Evolutionary conservation across 495 filamentous ascomycete genomes (phyloP).

Genomic region (Articulospora tetracladia): DNA sequence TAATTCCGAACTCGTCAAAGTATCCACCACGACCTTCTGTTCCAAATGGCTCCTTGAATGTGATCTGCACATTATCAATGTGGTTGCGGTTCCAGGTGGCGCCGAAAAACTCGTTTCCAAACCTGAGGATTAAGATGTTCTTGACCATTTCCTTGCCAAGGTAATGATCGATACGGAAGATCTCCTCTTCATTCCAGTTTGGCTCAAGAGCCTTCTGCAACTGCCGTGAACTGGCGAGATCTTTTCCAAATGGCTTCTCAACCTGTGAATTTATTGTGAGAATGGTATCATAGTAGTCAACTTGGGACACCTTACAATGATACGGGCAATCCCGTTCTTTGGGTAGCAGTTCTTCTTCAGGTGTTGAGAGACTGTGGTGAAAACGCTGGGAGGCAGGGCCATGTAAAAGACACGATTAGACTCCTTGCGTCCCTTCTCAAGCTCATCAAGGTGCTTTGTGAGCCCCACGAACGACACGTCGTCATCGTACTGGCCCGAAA

Average conservation of each 20-base stretch:
- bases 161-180: slow-evolving; percentile 99
- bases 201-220: slow-evolving; percentile 93
- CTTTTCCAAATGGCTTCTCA: slow-evolving; percentile 99
- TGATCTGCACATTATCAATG: slow-evolving; percentile 98
- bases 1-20: slow-evolving; percentile 99
- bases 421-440: slow-evolving; percentile 79
- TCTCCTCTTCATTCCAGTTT: slow-evolving; percentile 98
- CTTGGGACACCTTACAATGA: slow-evolving; percentile 66
- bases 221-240: slow-evolving; percentile 88
- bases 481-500: slow-evolving; percentile 95
- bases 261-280: slow-evolving; percentile 49
- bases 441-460: slow-evolving; percentile 81
- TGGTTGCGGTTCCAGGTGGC: slow-evolving; percentile 99
- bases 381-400: slow-evolving; percentile 96
- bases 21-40: slow-evolving; percentile 99
- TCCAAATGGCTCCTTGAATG: slow-evolving; percentile 99
- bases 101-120: slow-evolving; percentile 98
- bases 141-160: slow-evolving; percentile 99
- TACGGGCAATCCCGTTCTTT: slow-evolving; percentile 77
- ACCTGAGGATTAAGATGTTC: slow-evolving; percentile 97
- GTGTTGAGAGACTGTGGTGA: slow-evolving; percentile 95
- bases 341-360: slow-evolving; percentile 97
- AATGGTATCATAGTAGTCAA: not conserved
- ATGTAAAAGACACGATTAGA: slow-evolving; percentile 97
- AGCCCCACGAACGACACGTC: slow-evolving; percentile 92